Evolutionary conservation across 2,329 filamentous ascomycete species (phyloP).

Genomic region (Diaporthe vaccinii): DNA sequence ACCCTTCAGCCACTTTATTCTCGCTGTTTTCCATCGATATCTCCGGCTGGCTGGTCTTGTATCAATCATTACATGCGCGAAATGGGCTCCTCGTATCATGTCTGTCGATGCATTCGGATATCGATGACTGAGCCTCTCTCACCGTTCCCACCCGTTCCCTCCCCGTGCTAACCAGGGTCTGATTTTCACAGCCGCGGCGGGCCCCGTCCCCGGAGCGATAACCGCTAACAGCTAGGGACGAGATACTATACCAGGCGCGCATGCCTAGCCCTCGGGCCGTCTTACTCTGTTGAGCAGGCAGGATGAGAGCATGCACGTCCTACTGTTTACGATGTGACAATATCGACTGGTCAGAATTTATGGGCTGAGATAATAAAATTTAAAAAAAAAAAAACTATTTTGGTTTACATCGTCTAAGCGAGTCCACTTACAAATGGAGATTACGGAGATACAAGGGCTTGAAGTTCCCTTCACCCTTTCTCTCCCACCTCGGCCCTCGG

Average conservation of each 20-base stretch:
- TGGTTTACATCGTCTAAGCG: neutral
- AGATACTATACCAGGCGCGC: constrained; percentile 1
- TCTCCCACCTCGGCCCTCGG: constrained; percentile 25
- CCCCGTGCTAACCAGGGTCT: neutral
- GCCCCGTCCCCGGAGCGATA: constrained; percentile 15
- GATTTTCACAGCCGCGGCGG: constrained; percentile 18
- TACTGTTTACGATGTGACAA: constrained; percentile 7
- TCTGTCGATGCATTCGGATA: neutral
- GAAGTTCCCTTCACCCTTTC: neutral
- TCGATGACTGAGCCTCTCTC: constrained; percentile 5
- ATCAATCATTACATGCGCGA: neutral
- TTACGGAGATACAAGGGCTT: constrained; percentile 9
- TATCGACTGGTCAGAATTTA: constrained; percentile 1
- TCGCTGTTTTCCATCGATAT: neutral
- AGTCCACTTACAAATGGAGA: constrained; percentile 22
- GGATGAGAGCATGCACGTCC: neutral
- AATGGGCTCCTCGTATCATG: constrained; percentile 5
- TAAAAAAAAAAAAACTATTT: neutral
- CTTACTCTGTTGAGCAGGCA: constrained; percentile 24
- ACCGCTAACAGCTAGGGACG: constrained; percentile 28
- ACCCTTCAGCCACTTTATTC: neutral
- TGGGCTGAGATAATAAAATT: neutral
- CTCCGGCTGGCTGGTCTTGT: neutral
- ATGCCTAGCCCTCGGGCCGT: neutral
- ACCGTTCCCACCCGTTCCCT: neutral